Conservation (phyloP, 2,329 filamentous ascomycete species). For the Calonectria naviculata region DNA sequence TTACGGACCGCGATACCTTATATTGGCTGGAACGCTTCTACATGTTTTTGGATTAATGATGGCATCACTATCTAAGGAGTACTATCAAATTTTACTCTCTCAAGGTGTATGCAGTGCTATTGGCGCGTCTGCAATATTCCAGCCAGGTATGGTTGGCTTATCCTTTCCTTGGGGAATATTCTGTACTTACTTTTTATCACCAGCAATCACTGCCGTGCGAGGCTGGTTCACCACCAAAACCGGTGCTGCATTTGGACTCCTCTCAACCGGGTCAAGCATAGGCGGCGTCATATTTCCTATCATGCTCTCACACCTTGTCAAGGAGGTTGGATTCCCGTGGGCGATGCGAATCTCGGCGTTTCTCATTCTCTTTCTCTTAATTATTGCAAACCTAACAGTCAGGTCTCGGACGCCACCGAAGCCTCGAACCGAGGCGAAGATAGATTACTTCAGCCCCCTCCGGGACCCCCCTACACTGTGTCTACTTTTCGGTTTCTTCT, state of each 20-base stretch:
- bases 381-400: conserved; percentile 46
- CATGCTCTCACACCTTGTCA: conserved; percentile 50
- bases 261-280: conserved; percentile 48
- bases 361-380: conserved; percentile 46
- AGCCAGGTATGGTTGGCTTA: conserved; percentile 37
- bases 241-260: conserved; percentile 49
- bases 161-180: neutral
- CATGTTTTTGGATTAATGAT: conserved; percentile 74
- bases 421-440: conserved; percentile 38
- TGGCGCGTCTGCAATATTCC: conserved; percentile 47
- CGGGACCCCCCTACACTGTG: conserved; percentile 44
- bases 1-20: conserved; percentile 67
- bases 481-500: conserved; percentile 44
- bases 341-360: conserved; percentile 53
- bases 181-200: neutral
- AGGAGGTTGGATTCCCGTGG: conserved; percentile 51
- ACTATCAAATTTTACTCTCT: conserved; percentile 53
- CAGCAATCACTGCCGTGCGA: conserved; percentile 42
- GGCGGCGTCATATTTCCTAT: conserved; percentile 56
- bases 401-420: conserved; percentile 33
- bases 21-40: conserved; percentile 64
- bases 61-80: conserved; percentile 58
- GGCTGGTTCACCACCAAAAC: conserved; percentile 48
- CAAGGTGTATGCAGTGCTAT: conserved; percentile 52
- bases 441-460: conserved; percentile 45